Evolutionary conservation across 192 early-diverging fungal genomes (phyloP).

Genomic region (Backusella tarrabulga): DNA sequence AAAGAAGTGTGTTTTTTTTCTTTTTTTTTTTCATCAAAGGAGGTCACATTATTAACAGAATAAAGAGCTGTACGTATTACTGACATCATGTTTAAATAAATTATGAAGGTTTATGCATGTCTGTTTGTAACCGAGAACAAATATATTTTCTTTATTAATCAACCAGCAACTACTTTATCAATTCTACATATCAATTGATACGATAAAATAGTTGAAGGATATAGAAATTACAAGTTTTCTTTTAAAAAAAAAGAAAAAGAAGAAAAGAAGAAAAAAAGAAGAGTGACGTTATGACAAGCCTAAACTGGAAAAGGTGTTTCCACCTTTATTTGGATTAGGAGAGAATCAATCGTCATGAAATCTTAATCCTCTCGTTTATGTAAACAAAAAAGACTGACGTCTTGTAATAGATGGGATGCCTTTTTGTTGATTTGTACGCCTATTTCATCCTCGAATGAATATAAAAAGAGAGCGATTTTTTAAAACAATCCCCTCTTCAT

Average conservation of each 20-base stretch:
- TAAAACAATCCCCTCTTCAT: not conserved
- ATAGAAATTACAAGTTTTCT: not conserved
- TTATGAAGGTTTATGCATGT: not conserved
- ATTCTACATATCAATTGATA: no score
- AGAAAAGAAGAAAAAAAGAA: not conserved
- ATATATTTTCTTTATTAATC: not conserved
- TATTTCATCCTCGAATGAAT: not conserved
- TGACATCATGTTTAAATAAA: not conserved
- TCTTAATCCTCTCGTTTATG: not conserved
- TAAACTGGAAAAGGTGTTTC: not conserved
- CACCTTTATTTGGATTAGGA: not conserved
- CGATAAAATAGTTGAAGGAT: no score
- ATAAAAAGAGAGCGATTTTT: not conserved
- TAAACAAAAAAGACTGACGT: not conserved
- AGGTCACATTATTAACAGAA: not conserved
- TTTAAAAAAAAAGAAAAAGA: no score
- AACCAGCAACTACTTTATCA: not conserved
- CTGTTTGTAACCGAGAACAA: not conserved
- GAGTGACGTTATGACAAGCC: not conserved
- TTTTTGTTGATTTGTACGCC: not conserved
- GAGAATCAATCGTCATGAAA: not conserved
- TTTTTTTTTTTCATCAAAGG: not conserved
- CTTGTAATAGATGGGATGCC: not conserved
- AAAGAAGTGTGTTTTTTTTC: not conserved
- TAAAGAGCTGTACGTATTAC: not conserved